phyloP scores from a whole-genome alignment of 345 rosid species.

The Tarenaya hassleriana region DNA sequence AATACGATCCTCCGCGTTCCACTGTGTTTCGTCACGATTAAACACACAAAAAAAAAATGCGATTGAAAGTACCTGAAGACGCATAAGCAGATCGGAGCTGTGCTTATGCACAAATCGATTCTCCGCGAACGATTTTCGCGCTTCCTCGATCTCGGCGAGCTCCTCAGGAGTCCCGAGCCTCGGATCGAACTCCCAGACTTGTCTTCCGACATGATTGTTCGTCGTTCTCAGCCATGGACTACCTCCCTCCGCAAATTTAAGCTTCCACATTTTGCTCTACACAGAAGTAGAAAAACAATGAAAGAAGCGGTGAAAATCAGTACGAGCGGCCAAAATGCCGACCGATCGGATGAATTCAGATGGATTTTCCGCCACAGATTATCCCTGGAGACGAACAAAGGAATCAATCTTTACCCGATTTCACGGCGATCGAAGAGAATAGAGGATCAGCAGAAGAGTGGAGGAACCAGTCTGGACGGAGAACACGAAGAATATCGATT shows the following conservation, averaged over 20 bases:
- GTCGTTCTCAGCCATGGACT: slow-evolving; percentile 64
- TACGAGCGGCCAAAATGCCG: neutral
- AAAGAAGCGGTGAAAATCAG: neutral
- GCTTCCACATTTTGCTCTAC: slow-evolving; percentile 64
- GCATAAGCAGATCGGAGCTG: slow-evolving; percentile 86
- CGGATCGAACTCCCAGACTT: slow-evolving; percentile 88
- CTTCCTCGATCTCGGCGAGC: slow-evolving; percentile 51
- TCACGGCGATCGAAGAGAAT: no score
- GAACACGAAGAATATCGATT: no score
- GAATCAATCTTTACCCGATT: no score
- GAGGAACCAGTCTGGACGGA: no score
- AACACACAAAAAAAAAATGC: no score
- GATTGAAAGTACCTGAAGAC: slow-evolving; percentile 50
- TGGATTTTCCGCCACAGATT: neutral
- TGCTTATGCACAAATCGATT: slow-evolving; percentile 64
- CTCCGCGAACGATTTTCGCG: slow-evolving; percentile 42
- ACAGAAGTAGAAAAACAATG: neutral
- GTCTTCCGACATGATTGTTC: slow-evolving; percentile 71
- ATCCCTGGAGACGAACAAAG: no score
- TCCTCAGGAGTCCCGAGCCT: slow-evolving; percentile 56
- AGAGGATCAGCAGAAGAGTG: no score
- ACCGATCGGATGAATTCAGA: neutral
- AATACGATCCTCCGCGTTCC: no score
- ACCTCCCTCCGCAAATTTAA: slow-evolving; percentile 77
- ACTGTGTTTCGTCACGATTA: no score